These are phyloP conservation scores for Raphanus raphanistrum DNA, from an alignment of 345 rosid genomes.

Conservation along the genomic window DNA sequence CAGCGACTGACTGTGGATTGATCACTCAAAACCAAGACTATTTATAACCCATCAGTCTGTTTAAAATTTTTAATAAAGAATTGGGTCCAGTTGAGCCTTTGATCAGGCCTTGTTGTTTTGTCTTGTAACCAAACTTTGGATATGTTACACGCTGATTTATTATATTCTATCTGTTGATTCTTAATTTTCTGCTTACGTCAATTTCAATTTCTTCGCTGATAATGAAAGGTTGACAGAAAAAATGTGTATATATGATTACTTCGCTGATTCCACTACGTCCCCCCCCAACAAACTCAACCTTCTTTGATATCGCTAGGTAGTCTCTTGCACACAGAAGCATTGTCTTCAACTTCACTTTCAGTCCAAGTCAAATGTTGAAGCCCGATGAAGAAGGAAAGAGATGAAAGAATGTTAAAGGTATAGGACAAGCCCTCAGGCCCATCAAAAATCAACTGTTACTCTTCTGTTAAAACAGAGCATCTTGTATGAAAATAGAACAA, in stretches of 20 bases:
- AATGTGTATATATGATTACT: neutral
- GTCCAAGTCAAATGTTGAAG: neutral
- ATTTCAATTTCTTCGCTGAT: neutral
- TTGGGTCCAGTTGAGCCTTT: neutral
- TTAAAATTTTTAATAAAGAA: neutral
- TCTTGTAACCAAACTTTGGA: neutral
- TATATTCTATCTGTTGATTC: neutral
- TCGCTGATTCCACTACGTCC: neutral
- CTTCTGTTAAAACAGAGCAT: neutral
- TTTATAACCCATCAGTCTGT: neutral
- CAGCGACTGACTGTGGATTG: neutral
- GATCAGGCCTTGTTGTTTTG: neutral
- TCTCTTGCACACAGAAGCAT: neutral
- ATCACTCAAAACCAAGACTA: neutral
- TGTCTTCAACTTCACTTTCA: neutral
- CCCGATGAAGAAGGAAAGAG: neutral
- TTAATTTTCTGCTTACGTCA: neutral
- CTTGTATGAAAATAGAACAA: neutral
- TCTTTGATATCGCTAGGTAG: neutral
- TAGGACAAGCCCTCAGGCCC: neutral
- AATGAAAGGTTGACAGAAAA: too few relatives aligned
- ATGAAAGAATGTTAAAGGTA: too few relatives aligned
- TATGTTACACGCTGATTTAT: conserved; percentile 2
- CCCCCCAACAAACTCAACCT: neutral
- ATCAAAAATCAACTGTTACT: neutral